phyloP scores from a whole-genome alignment of 371 early-diverging fungal genomes.

The Mucor circinelloides region DNA sequence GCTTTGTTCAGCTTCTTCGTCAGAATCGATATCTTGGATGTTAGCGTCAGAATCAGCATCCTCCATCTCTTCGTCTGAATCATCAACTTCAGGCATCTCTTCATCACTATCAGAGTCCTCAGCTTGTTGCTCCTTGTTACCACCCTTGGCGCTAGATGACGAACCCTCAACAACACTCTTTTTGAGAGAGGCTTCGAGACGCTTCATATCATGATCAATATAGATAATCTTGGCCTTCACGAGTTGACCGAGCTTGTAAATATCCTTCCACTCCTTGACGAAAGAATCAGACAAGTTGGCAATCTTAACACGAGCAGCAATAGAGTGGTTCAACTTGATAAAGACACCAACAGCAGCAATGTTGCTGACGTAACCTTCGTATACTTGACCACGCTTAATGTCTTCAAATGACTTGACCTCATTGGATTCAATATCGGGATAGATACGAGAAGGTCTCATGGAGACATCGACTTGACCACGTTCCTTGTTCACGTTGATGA shows the following conservation, averaged over 20 bases:
- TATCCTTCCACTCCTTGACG: constrained; percentile 78
- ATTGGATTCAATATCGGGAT: constrained; percentile 28
- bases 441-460: constrained; percentile 56
- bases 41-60: constrained; percentile 40
- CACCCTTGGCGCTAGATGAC: constrained; percentile 33
- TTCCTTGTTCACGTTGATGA: constrained; percentile 52
- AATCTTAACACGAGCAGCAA: constrained; percentile 84
- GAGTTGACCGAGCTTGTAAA: constrained; percentile 73
- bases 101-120: constrained; percentile 49
- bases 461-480: constrained; percentile 67
- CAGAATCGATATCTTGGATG: constrained; percentile 23
- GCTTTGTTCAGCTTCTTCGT: constrained; percentile 52
- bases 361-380: constrained; percentile 76
- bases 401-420: constrained; percentile 55
- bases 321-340: constrained; percentile 64
- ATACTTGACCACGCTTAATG: constrained; percentile 55
- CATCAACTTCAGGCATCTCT: constrained; percentile 42
- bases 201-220: constrained; percentile 59
- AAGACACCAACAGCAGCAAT: constrained; percentile 78
- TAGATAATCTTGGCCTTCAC: constrained; percentile 76
- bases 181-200: constrained; percentile 67
- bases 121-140: constrained; percentile 27
- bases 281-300: constrained; percentile 85
- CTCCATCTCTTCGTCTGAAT: constrained; percentile 44
- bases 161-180: constrained; percentile 37